These are phyloP conservation scores for Fusarium guadeloupense DNA, from an alignment of 2,329 filamentous ascomycete species.

Conservation along the genomic window DNA sequence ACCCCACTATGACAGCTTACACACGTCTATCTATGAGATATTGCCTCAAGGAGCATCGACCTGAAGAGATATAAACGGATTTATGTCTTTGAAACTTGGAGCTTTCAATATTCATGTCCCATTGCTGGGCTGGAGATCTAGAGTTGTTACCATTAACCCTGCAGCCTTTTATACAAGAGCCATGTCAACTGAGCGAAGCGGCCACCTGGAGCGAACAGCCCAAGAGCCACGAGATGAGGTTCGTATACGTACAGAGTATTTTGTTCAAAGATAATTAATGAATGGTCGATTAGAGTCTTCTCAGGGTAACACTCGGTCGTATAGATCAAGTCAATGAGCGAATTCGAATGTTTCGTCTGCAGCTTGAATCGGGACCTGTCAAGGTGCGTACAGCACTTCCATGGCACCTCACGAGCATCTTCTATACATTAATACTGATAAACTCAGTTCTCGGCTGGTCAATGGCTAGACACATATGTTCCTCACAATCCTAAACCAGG, in stretches of 20 bases:
- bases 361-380: slow-evolving; percentile 59
- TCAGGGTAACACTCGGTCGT: slow-evolving; percentile 67
- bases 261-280: background rate
- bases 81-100: slow-evolving; percentile 9
- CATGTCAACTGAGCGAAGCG: slow-evolving; percentile 33
- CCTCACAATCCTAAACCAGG: slow-evolving; percentile 75
- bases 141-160: background rate
- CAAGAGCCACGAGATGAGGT: slow-evolving; percentile 74
- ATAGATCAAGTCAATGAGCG: slow-evolving; percentile 72
- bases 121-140: background rate
- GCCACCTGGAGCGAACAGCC: slow-evolving; percentile 57
- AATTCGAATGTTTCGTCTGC: slow-evolving; percentile 74
- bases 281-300: slow-evolving; percentile 55
- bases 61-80: background rate
- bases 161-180: background rate
- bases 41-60: background rate
- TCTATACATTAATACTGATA: background rate
- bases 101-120: background rate
- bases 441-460: slow-evolving; percentile 77
- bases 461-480: slow-evolving; percentile 88
- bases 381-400: slow-evolving; percentile 52
- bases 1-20: slow-evolving; percentile 23
- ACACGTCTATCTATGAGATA: background rate
- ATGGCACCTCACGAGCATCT: background rate
- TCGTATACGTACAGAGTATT: background rate